Percentiles rank a stretch among this genome's conserved stretches.
phyloP scores from a whole-genome alignment of 2,329 filamentous ascomycete genomes.

The Ceratocystis huliohia region DNA sequence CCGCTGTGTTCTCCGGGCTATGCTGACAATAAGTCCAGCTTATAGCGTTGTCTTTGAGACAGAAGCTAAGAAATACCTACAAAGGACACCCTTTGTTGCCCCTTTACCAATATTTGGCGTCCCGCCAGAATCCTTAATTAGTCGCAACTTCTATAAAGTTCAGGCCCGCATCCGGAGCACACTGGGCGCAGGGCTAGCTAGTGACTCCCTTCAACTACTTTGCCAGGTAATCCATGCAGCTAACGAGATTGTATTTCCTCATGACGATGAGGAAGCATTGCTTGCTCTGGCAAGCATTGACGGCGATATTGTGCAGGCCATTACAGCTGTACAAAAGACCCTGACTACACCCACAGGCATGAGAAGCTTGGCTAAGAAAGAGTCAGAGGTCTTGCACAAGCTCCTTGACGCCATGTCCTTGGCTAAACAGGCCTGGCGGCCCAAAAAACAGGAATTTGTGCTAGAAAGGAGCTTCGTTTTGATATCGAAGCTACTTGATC shows the following conservation, averaged over 20 bases:
- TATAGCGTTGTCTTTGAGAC: constrained; percentile 28
- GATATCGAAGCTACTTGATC: constrained; percentile 13
- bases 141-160: constrained; percentile 19
- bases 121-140: background rate
- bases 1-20: constrained; percentile 29
- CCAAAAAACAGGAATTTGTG: constrained; percentile 15
- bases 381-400: constrained; percentile 6
- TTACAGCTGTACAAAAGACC: constrained; percentile 29
- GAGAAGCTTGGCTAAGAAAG: constrained; percentile 22
- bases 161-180: constrained; percentile 24
- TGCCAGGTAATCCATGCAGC: constrained; percentile 19
- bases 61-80: constrained; percentile 26
- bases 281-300: constrained; percentile 22
- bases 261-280: background rate
- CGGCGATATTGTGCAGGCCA: constrained; percentile 29
- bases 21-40: constrained; percentile 24
- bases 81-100: constrained; percentile 20
- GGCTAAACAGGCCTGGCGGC: background rate
- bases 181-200: constrained; percentile 24
- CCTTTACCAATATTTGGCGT: constrained; percentile 9
- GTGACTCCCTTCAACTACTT: constrained; percentile 22
- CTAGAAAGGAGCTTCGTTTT: constrained; percentile 17
- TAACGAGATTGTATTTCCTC: constrained; percentile 2
- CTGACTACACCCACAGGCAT: constrained; percentile 23
- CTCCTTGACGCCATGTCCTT: constrained; percentile 7